These are phyloP conservation scores for Mesembryanthemum crystallinum DNA, from an alignment of 148 eudicot species.

Conservation along the genomic window DNA sequence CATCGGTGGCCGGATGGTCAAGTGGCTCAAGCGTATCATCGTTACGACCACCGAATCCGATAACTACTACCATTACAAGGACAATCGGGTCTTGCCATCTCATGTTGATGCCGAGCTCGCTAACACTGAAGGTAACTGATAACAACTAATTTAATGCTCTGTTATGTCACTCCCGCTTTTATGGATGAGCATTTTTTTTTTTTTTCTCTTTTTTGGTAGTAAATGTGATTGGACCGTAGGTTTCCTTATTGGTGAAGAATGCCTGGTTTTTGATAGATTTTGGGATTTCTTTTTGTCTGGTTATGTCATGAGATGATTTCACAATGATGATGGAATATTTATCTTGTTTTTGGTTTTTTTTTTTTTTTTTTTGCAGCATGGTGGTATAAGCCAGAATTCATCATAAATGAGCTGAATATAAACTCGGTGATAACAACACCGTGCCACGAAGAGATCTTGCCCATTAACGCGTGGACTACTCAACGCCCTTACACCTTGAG, in stretches of 20 bases:
- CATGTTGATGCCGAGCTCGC: slow-evolving; percentile 87
- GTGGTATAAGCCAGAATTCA: slow-evolving; percentile 94
- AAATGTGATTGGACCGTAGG: too few relatives aligned
- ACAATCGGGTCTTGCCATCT: slow-evolving; percentile 79
- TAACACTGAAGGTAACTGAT: slow-evolving; percentile 83
- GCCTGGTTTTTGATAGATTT: too few relatives aligned
- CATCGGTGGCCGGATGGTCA: slow-evolving; percentile 91
- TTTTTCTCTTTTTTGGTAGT: too few relatives aligned
- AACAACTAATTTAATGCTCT: too few relatives aligned
- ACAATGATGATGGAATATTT: too few relatives aligned
- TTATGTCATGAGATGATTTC: neutral
- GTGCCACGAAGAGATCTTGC: slow-evolving; percentile 73
- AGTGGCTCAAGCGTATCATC: slow-evolving; percentile 73
- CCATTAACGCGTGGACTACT: slow-evolving; percentile 73
- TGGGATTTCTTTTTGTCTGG: too few relatives aligned
- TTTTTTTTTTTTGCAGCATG: slow-evolving; percentile 49
- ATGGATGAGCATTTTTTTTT: too few relatives aligned
- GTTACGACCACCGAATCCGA: slow-evolving; percentile 67
- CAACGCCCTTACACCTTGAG: slow-evolving; percentile 78
- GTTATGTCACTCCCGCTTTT: too few relatives aligned
- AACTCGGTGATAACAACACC: slow-evolving; percentile 96
- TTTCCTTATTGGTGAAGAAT: neutral
- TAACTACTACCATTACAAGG: slow-evolving; percentile 71
- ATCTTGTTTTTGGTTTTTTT: too few relatives aligned
- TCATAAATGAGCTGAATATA: slow-evolving; percentile 88